These are phyloP conservation scores for Hemisphaericaspora nanyangensis DNA, from an alignment of 805 yeast genomes.

Conservation along the genomic window DNA sequence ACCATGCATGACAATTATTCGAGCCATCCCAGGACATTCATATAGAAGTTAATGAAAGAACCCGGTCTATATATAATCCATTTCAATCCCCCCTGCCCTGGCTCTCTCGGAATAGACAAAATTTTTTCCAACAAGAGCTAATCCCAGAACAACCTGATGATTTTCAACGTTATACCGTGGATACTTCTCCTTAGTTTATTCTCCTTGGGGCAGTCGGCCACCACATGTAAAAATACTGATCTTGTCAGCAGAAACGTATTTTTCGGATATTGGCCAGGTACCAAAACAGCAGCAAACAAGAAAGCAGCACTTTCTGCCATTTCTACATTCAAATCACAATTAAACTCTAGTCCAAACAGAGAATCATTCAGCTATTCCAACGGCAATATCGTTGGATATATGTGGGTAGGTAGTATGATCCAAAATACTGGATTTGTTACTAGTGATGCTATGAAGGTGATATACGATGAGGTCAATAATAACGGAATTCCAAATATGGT, in stretches of 20 bases:
- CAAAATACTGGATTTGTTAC: constrained; percentile 11
- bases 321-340: constrained; percentile 5
- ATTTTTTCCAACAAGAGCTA: too few relatives aligned
- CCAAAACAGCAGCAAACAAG: constrained; percentile 8
- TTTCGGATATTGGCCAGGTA: constrained; percentile 10
- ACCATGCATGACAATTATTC: too few relatives aligned
- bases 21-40: too few relatives aligned
- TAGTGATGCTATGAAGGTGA: constrained; percentile 1
- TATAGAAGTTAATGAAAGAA: too few relatives aligned
- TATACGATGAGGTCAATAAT: constrained; percentile 7
- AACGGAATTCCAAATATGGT: constrained; percentile 10
- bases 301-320: constrained; percentile 7
- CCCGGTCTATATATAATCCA: too few relatives aligned
- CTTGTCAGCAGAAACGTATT: constrained; percentile 6
- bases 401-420: constrained; percentile 14
- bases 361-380: constrained; percentile 6
- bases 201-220: background rate
- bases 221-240: constrained; percentile 5
- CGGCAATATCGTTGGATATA: constrained; percentile 11
- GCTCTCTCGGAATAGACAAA: too few relatives aligned
- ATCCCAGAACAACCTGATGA: too few relatives aligned
- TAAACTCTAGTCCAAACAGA: constrained; percentile 6
- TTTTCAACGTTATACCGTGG: background rate
- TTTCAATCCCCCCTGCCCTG: too few relatives aligned
- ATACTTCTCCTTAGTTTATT: background rate